These are phyloP conservation scores for Funneliformis caledonium DNA, from an alignment of 371 early-diverging fungal species.

Conservation along the genomic window DNA sequence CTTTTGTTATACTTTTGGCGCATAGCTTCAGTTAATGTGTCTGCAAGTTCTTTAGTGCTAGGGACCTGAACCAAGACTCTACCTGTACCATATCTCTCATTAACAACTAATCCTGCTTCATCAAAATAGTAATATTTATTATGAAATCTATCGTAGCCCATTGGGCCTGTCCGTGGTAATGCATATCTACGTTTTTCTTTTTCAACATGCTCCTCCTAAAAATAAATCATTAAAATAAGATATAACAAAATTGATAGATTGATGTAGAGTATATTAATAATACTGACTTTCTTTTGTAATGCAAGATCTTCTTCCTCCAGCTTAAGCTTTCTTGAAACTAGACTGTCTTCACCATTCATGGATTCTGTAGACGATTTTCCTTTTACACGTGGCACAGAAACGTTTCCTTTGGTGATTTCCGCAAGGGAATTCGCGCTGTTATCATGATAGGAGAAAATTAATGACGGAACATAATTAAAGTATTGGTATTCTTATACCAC, in stretches of 20 bases:
- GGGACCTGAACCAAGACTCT: conserved; percentile 3
- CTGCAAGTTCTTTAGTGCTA: not conserved
- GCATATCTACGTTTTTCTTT: conserved; percentile 23
- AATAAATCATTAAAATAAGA: not conserved
- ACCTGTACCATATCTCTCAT: conserved; percentile 16
- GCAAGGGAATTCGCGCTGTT: not conserved
- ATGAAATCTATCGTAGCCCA: conserved; percentile 5
- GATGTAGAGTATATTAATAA: not conserved
- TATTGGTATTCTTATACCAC: too few species aligned
- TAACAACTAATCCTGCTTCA: not conserved
- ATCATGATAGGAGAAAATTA: not conserved
- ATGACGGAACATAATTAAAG: too few species aligned
- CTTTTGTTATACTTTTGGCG: conserved; percentile 11
- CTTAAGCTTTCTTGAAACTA: not conserved
- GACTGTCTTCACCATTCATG: not conserved
- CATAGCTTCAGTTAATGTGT: not conserved
- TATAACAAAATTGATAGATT: not conserved
- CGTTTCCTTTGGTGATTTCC: not conserved
- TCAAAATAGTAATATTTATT: conserved; percentile 31
- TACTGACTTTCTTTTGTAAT: conserved; percentile 9
- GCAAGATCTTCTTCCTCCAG: conserved; percentile 6
- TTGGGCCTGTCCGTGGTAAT: not conserved
- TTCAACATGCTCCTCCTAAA: conserved; percentile 23
- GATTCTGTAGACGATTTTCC: not conserved
- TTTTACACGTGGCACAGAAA: not conserved